Base-by-base conservation (phyloP, 139 green algal species). In the Chlamydomonas sp. region DNA sequence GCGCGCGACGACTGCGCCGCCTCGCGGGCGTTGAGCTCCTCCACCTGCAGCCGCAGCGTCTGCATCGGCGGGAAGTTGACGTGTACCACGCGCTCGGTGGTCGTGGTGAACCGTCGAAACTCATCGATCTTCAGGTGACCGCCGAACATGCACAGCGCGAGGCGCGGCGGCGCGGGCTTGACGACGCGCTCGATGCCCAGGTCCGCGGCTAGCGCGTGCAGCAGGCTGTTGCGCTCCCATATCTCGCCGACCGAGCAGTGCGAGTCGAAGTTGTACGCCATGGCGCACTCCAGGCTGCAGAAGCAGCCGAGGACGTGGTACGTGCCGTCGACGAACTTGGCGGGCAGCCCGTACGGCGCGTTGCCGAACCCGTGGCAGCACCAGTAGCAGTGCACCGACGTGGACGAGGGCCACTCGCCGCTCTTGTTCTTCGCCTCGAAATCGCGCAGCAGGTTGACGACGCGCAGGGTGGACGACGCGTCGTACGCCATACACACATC, bases 341-440 rank as follows among this genome's bases (percentile, higher is more conserved):
- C 4, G n/a, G 67, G 67, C 6, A 73, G 33, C 2, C 67, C 67
- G 33, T 60, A 13, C 2, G 69, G 69, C 26, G 36, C 22, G 22
- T 22, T 60, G 2, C 1, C 34, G 69, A 74, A 74, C 20, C 28
- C n/a, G 57, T 74, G 69, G 57, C 57, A 74, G 69, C 69, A 74
- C 69, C 69, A 74, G 36, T 74, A 74, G 69, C 69, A 74, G 37
- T 48, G 36, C 24, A 74, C 69, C 24, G 57, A 68, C 2, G 69
- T 73, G 67, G 22, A 60, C 3, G 28, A 13, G 33, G 67, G 67
- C 67, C 67, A 73, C 47, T 73, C 67, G 5, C 58, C 69, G 5
- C 39, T 47, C 57, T 67, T 39, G 38, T 58, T 67, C 60, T 71
- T 76, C n/a, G 59, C 48, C 3, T 65, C 70, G 16, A 76, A 71